phyloP scores from a whole-genome alignment of 1,284 basidiomycete genomes.

The Boletellus deceptivus region DNA sequence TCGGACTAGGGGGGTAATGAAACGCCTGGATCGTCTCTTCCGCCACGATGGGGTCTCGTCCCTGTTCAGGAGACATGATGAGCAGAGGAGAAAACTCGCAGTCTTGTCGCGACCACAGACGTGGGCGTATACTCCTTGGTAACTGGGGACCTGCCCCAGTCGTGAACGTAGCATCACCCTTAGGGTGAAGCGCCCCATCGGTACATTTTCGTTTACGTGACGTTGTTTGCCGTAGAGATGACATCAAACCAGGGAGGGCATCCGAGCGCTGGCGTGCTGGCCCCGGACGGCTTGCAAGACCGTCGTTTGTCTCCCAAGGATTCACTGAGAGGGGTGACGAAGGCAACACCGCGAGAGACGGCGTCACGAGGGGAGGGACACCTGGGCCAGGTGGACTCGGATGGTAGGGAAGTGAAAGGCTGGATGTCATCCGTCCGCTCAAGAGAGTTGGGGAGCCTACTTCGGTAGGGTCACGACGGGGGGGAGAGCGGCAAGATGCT shows the following conservation, averaged over 20 bases:
- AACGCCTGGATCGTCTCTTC: conserved; percentile 6
- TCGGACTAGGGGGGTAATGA: neutral
- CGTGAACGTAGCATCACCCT: neutral
- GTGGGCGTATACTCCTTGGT: conserved; percentile 9
- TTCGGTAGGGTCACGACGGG: neutral
- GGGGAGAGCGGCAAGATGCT: neutral
- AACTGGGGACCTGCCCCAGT: neutral
- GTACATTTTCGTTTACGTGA: conserved; percentile 21
- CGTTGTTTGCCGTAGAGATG: neutral
- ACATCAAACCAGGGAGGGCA: neutral
- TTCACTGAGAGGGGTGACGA: neutral
- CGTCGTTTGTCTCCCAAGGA: neutral
- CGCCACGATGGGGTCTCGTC: neutral
- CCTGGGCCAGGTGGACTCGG: neutral
- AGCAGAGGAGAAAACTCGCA: conserved; percentile 25
- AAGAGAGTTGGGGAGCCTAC: neutral
- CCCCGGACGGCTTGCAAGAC: neutral
- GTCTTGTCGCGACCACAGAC: conserved; percentile 6
- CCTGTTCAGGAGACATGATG: conserved; percentile 12
- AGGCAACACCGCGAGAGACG: neutral
- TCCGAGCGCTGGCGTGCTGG: neutral
- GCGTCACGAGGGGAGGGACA: neutral
- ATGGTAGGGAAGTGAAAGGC: neutral
- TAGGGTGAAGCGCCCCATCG: neutral
- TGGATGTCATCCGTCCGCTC: neutral